Evolutionary conservation across 2,329 filamentous ascomycete species (phyloP).

Genomic region (Tympanopsis confertula): DNA sequence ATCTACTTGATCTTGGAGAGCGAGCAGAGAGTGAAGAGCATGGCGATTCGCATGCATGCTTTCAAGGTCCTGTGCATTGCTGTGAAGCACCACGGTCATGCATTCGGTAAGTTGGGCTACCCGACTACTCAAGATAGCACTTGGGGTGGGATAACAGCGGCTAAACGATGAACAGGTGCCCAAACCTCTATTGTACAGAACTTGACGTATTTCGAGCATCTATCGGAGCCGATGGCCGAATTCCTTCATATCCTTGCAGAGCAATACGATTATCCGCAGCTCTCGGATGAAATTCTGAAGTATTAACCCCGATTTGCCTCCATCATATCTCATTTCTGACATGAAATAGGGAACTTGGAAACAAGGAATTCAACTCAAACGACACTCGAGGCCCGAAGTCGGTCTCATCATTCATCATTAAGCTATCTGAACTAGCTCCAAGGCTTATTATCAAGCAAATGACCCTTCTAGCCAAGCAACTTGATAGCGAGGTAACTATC

Average conservation of each 20-base stretch:
- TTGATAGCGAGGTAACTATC: slow-evolving; percentile 57
- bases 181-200: slow-evolving; percentile 98
- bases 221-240: slow-evolving; percentile 98
- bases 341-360: slow-evolving; percentile 63
- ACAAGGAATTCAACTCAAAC: slow-evolving; percentile 95
- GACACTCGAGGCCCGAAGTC: slow-evolving; percentile 93
- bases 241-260: slow-evolving; percentile 91
- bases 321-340: too few species aligned
- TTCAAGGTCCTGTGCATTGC: slow-evolving; percentile 96
- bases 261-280: slow-evolving; percentile 93
- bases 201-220: slow-evolving; percentile 92
- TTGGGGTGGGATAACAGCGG: neutral
- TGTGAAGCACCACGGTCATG: slow-evolving; percentile 94
- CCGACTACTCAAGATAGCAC: neutral
- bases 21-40: slow-evolving; percentile 82
- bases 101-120: slow-evolving; percentile 55
- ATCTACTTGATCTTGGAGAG: slow-evolving; percentile 91
- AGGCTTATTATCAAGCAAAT: slow-evolving; percentile 94
- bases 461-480: slow-evolving; percentile 82
- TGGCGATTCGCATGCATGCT: slow-evolving; percentile 83
- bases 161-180: slow-evolving; percentile 45
- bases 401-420: slow-evolving; percentile 84
- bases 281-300: slow-evolving; percentile 79
- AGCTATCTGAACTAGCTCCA: slow-evolving; percentile 83
- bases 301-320: too few species aligned